Evolutionary conservation across 2,329 filamentous ascomycete genomes (phyloP).

Genomic region (Parasarocladium wereldwijsianum): DNA sequence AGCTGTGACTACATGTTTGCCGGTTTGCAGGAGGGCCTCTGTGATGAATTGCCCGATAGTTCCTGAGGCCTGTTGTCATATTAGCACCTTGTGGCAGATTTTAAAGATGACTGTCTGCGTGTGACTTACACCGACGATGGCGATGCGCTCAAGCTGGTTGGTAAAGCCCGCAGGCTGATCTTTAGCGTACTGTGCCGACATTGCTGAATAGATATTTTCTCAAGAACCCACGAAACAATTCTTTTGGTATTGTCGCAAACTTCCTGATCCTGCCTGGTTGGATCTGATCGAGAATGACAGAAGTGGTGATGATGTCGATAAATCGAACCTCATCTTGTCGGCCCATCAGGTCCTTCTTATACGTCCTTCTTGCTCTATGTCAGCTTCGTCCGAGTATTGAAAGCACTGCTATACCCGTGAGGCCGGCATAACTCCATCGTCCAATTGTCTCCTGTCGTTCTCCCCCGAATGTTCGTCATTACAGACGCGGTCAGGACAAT

Average conservation of each 20-base stretch:
- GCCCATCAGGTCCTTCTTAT: too few species aligned
- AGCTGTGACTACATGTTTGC: conserved; percentile 37
- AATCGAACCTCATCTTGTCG: too few species aligned
- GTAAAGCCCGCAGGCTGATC: conserved; percentile 20
- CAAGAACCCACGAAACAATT: not conserved
- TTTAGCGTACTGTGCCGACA: conserved; percentile 17
- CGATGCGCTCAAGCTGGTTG: conserved; percentile 27
- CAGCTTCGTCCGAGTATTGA: too few species aligned
- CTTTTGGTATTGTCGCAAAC: too few species aligned
- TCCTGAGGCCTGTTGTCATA: conserved; percentile 21
- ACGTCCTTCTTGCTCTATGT: too few species aligned
- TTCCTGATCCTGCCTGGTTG: not conserved
- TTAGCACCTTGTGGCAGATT: not conserved
- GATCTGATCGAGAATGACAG: too few species aligned
- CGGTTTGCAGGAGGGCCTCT: conserved; percentile 27
- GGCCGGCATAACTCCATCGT: too few species aligned
- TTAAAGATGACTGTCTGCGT: not conserved
- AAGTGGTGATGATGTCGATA: too few species aligned
- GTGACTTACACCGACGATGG: conserved; percentile 30
- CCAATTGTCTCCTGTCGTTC: too few species aligned
- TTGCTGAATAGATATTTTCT: conserved; percentile 4
- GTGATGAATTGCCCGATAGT: conserved; percentile 25
- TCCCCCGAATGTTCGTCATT: too few species aligned
- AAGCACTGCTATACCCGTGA: too few species aligned
- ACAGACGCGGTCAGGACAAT: too few species aligned